Conservation (phyloP, 2,329 filamentous ascomycete species). For the Pochonia chlamydosporia region DNA sequence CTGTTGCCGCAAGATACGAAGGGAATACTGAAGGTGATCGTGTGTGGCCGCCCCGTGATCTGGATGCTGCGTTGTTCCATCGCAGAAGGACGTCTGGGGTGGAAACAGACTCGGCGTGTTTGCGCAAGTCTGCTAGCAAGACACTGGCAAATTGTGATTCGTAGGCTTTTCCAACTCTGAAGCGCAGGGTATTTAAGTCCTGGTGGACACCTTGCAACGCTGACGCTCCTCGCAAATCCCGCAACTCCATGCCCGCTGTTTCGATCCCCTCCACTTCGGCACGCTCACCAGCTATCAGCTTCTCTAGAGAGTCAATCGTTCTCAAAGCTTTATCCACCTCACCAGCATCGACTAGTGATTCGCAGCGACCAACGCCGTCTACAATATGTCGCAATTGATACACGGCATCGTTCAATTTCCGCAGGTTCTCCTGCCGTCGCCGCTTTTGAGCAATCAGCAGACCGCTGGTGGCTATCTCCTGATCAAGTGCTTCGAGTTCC, state of each 20-base stretch:
- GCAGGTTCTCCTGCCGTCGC: conserved; percentile 75
- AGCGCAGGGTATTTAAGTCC: conserved; percentile 70
- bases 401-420: conserved; percentile 75
- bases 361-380: conserved; percentile 67
- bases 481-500: conserved; percentile 75
- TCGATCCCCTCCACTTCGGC: conserved; percentile 29
- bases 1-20: conserved; percentile 69
- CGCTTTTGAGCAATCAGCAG: conserved; percentile 81
- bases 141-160: conserved; percentile 74
- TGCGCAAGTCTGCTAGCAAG: conserved; percentile 71
- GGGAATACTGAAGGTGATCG: conserved; percentile 66
- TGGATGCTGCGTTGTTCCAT: conserved; percentile 74
- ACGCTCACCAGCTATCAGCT: conserved; percentile 69
- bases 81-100: conserved; percentile 69
- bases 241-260: conserved; percentile 32
- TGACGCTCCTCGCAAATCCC: conserved; percentile 69
- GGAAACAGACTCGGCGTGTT: conserved; percentile 72
- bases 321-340: conserved; percentile 75
- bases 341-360: conserved; percentile 76
- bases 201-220: conserved; percentile 75
- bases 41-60: conserved; percentile 61
- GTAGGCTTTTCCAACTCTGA: conserved; percentile 80
- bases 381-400: conserved; percentile 77
- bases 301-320: conserved; percentile 71
- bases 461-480: conserved; percentile 80